Conservation (phyloP, 2,329 filamentous ascomycete genomes). For the Cladosporium phlei region DNA sequence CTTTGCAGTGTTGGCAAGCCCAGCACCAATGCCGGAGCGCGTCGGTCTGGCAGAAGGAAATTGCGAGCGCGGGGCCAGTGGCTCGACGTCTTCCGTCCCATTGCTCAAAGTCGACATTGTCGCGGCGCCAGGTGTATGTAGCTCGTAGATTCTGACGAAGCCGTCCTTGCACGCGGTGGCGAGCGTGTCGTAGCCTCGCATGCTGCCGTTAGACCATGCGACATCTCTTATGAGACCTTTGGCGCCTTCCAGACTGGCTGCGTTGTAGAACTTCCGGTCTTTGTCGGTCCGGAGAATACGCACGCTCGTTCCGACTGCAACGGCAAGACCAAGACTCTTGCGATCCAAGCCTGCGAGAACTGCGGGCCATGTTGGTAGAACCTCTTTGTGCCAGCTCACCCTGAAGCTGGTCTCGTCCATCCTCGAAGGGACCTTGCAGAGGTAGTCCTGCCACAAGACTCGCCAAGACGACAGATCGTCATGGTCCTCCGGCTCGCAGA, state of each 20-base stretch:
- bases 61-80: conserved; percentile 11
- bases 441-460: conserved; percentile 68
- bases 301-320: conserved; percentile 79
- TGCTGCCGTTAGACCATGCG: conserved; percentile 87
- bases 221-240: conserved; percentile 72
- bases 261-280: conserved; percentile 77
- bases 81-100: background rate
- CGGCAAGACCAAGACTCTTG: conserved; percentile 74
- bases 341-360: conserved; percentile 74
- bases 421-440: conserved; percentile 64
- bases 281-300: conserved; percentile 75
- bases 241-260: conserved; percentile 69
- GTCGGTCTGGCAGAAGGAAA: conserved; percentile 22
- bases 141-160: conserved; percentile 78
- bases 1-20: conserved; percentile 43
- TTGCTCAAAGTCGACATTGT: conserved; percentile 37
- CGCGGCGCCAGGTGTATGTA: conserved; percentile 57
- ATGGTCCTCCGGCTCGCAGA: conserved; percentile 81
- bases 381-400: conserved; percentile 83
- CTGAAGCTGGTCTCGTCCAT: conserved; percentile 85
- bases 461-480: conserved; percentile 75
- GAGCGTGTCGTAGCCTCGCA: conserved; percentile 82
- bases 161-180: conserved; percentile 93
- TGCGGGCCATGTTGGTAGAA: conserved; percentile 71
- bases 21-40: conserved; percentile 51